These are phyloP conservation scores for Delitschia confertaspora DNA, from an alignment of 495 filamentous ascomycete genomes.

Conservation along the genomic window DNA sequence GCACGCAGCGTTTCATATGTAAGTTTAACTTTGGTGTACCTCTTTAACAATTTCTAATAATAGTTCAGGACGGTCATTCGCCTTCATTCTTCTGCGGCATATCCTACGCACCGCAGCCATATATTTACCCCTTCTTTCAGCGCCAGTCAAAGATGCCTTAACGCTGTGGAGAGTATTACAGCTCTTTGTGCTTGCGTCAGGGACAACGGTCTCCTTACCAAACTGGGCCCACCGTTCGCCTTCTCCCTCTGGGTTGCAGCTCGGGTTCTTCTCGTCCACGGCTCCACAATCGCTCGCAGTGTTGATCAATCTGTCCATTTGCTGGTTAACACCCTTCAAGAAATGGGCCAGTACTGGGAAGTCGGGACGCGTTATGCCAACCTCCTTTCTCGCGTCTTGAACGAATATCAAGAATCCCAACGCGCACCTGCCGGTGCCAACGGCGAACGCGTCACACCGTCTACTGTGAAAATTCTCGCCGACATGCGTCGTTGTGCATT, in stretches of 20 bases:
- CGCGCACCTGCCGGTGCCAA: conserved; percentile 42
- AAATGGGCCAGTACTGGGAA: conserved; percentile 75
- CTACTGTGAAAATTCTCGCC: conserved; percentile 72
- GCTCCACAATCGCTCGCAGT: conserved; percentile 74
- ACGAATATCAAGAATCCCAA: conserved; percentile 73
- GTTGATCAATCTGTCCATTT: conserved; percentile 67
- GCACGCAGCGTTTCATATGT: conserved; percentile 69
- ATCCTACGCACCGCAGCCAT: conserved; percentile 74
- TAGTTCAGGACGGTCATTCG: conserved; percentile 69
- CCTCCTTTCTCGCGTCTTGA: conserved; percentile 72
- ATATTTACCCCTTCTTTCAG: conserved; percentile 81
- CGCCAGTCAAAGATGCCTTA: conserved; percentile 69
- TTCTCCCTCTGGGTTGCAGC: conserved; percentile 92
- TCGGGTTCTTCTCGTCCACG: conserved; percentile 74
- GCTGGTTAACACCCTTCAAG: conserved; percentile 69
- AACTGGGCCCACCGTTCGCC: conserved; percentile 78
- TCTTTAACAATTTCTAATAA: conserved; percentile 1
- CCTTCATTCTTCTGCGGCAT: conserved; percentile 84
- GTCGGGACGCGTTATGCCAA: conserved; percentile 73
- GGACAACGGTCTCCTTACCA: conserved; percentile 60
- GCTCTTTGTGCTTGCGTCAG: conserved; percentile 67
- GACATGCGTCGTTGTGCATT: conserved; percentile 84
- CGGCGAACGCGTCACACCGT: conserved; percentile 66
- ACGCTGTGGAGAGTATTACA: conserved; percentile 74
- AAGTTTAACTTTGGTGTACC: conserved; percentile 28